Conservation (phyloP, 306 rosid genomes). For the Acacia acuminata region DNA sequence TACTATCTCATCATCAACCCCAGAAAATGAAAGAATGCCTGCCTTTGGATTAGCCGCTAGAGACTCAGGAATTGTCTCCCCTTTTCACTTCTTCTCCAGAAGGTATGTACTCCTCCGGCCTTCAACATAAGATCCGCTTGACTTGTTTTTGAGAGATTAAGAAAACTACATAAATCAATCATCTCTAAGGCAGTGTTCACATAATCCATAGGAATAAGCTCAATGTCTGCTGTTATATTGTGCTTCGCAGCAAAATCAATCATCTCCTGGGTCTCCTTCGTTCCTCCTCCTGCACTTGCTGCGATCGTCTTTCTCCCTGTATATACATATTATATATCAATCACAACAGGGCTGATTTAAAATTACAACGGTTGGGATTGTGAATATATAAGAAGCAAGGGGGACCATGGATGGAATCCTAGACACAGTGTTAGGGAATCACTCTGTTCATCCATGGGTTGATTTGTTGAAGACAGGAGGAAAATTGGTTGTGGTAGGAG, state of each 20-base stretch:
- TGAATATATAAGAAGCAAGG: slow-evolving; percentile 24
- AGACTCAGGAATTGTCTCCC: slow-evolving; percentile 43
- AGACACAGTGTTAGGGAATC: slow-evolving; percentile 47
- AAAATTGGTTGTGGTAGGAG: slow-evolving; percentile 46
- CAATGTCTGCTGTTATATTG: slow-evolving; percentile 22
- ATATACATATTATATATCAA: no score
- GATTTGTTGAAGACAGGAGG: slow-evolving; percentile 42
- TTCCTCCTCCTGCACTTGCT: slow-evolving; percentile 24
- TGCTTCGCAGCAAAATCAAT: slow-evolving; percentile 36
- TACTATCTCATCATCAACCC: neutral
- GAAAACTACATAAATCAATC: no score
- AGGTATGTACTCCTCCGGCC: slow-evolving; percentile 2
- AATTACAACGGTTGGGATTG: neutral
- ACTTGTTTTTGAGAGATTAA: no score
- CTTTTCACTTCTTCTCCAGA: slow-evolving; percentile 34
- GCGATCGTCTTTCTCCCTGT: slow-evolving; percentile 31
- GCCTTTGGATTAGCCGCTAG: slow-evolving; percentile 48
- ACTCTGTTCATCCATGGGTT: slow-evolving; percentile 37
- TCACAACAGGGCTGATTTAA: no score
- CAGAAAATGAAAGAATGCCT: neutral
- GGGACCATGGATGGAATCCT: slow-evolving; percentile 51
- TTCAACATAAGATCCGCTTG: no score
- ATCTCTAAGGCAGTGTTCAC: slow-evolving; percentile 33
- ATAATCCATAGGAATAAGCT: slow-evolving; percentile 38
- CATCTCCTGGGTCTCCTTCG: slow-evolving; percentile 30